A percentile compares a stretch with the other conserved stretches of the same genome.
Evolutionary conservation across 2,329 filamentous ascomycete species (phyloP).

Genomic region (Helicocarpus griseus): DNA sequence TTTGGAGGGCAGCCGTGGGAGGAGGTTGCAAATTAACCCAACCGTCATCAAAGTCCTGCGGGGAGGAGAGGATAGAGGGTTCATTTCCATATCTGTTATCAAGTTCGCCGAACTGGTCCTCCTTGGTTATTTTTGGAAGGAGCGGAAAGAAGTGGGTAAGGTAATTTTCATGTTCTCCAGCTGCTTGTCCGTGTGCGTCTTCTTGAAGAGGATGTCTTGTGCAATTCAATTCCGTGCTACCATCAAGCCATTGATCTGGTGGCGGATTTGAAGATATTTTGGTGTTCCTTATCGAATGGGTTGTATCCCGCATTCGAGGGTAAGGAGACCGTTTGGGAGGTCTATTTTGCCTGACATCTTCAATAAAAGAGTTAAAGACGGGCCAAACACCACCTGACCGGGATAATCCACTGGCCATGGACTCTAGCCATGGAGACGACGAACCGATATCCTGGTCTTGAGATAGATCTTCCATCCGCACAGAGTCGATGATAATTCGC

Average conservation of each 20-base stretch:
- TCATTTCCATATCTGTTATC: not conserved
- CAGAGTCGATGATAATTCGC: conserved; percentile 24
- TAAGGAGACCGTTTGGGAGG: not conserved
- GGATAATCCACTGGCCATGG: not conserved
- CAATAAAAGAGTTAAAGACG: conserved; percentile 3
- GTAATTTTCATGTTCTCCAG: not conserved
- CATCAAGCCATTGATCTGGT: too few relatives aligned
- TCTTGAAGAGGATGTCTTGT: not conserved
- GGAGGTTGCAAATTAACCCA: not conserved
- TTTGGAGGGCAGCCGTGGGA: not conserved
- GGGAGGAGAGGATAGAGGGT: not conserved
- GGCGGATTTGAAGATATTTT: too few relatives aligned
- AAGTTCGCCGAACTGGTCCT: not conserved
- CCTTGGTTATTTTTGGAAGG: not conserved
- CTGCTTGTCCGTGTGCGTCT: not conserved
- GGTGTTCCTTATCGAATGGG: not conserved
- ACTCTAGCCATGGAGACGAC: conserved; percentile 2
- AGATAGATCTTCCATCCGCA: not conserved
- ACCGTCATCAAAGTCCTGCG: not conserved
- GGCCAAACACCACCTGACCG: conserved; percentile 7
- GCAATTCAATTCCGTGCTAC: too few relatives aligned
- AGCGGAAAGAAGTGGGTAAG: not conserved
- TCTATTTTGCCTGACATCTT: not conserved
- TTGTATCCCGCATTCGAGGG: not conserved
- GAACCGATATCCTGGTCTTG: not conserved